phyloP scores from a whole-genome alignment of 495 filamentous ascomycete species.

The Penicillium goetzii region DNA sequence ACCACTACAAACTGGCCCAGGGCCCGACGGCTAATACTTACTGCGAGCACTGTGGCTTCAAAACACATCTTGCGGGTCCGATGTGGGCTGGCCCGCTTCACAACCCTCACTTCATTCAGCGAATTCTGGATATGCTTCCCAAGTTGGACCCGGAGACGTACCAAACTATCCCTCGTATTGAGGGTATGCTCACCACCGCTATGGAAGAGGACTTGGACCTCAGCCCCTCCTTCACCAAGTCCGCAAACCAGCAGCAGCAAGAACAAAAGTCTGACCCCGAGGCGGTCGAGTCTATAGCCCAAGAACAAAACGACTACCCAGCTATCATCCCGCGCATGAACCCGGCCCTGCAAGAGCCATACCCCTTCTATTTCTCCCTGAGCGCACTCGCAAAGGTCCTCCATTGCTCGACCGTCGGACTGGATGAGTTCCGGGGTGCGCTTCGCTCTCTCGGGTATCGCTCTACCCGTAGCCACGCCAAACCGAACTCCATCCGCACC shows the following conservation, averaged over 20 bases:
- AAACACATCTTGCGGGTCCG: constrained; percentile 84
- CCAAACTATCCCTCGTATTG: constrained; percentile 74
- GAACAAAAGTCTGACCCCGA: constrained; percentile 1
- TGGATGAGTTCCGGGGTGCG: constrained; percentile 76
- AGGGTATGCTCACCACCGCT: constrained; percentile 89
- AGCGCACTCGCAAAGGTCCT: constrained; percentile 70
- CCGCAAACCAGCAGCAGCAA: constrained; percentile 6
- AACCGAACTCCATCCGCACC: constrained; percentile 85
- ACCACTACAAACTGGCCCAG: constrained; percentile 73
- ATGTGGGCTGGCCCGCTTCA: constrained; percentile 95
- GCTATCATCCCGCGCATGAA: constrained; percentile 49
- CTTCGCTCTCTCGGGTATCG: constrained; percentile 78
- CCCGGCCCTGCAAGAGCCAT: constrained; percentile 62
- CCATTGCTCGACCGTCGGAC: constrained; percentile 73
- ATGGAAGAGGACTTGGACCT: constrained; percentile 68
- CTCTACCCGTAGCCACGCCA: constrained; percentile 81
- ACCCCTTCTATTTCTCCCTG: constrained; percentile 89
- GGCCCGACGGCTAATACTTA: constrained; percentile 62
- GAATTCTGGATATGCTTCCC: constrained; percentile 70
- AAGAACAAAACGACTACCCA: constrained; percentile 25
- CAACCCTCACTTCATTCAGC: constrained; percentile 76
- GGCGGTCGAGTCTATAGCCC: constrained; percentile 8
- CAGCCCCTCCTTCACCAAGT: constrained; percentile 17
- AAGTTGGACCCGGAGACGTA: constrained; percentile 66
- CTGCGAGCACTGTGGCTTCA: constrained; percentile 84